A percentile compares a stretch with the other conserved stretches of the same genome.
Conservation (phyloP, 345 rosid genomes). For the Crucihimalaya himalaica region DNA sequence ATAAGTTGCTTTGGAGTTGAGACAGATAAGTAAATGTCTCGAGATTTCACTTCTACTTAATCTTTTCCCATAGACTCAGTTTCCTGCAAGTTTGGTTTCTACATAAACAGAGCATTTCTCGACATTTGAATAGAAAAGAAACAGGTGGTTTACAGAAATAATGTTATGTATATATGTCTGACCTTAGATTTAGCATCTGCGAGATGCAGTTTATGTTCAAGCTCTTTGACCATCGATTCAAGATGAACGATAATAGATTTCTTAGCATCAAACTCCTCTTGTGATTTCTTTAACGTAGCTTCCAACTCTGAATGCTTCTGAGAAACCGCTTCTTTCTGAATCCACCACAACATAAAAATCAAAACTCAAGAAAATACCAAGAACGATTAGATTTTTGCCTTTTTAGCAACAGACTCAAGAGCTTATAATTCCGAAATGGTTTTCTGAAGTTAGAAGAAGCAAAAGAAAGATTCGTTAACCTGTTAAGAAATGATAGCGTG, state of each 20-base stretch:
- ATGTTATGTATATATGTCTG: slow-evolving; percentile 20
- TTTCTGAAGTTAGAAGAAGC: not conserved
- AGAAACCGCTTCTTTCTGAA: slow-evolving; percentile 54
- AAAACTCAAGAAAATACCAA: not conserved
- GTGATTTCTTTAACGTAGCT: slow-evolving; percentile 51
- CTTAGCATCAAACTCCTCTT: slow-evolving; percentile 63
- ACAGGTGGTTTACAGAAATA: not conserved
- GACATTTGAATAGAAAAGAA: not conserved
- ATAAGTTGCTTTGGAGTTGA: slow-evolving; percentile 58
- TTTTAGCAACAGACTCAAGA: not conserved
- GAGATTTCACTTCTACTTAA: slow-evolving; percentile 60
- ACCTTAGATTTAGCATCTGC: slow-evolving; percentile 65
- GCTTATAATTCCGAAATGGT: not conserved
- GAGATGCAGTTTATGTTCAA: slow-evolving; percentile 56
- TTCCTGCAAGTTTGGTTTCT: slow-evolving; percentile 39
- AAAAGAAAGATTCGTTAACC: slow-evolving; percentile 40
- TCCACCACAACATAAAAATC: not conserved
- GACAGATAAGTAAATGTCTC: slow-evolving; percentile 56
- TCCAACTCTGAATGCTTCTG: slow-evolving; percentile 53
- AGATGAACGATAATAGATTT: slow-evolving; percentile 47
- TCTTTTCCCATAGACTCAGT: slow-evolving; percentile 39
- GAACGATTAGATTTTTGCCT: not conserved
- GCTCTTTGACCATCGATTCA: slow-evolving; percentile 56
- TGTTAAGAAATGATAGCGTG: slow-evolving; percentile 45
- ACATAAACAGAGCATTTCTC: not conserved